Evolutionary conservation across 495 filamentous ascomycete genomes (phyloP).

Genomic region (Xylaria palmicola): DNA sequence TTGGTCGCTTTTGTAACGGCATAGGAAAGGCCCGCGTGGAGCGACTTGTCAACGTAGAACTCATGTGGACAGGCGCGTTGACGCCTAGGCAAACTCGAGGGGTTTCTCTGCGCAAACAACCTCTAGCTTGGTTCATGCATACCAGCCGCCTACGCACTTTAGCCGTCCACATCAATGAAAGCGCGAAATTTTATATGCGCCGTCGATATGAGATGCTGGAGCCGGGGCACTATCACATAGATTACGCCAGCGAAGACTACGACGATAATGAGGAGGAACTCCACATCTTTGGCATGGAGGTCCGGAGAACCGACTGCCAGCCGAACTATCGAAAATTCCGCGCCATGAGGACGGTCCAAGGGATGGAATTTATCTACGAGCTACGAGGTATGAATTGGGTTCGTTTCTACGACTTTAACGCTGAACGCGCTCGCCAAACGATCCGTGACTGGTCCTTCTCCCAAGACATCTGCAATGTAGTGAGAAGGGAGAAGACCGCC

Average conservation of each 20-base stretch:
- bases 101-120: conserved; percentile 26
- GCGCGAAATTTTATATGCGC: conserved; percentile 15
- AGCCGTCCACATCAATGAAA: conserved; percentile 38
- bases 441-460: conserved; percentile 37
- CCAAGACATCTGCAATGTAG: conserved; percentile 32
- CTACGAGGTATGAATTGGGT: conserved; percentile 40
- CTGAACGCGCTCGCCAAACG: not conserved
- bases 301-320: conserved; percentile 28
- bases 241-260: not conserved
- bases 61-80: conserved; percentile 31
- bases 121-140: conserved; percentile 28
- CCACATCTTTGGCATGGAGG: conserved; percentile 19
- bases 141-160: conserved; percentile 34
- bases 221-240: not conserved
- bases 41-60: conserved; percentile 38
- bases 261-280: not conserved
- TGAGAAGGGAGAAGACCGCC: conserved; percentile 16
- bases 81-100: conserved; percentile 10
- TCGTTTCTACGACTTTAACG: conserved; percentile 33
- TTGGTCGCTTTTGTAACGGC: conserved; percentile 37
- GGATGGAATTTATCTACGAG: conserved; percentile 37
- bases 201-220: conserved; percentile 27
- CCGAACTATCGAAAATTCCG: conserved; percentile 33
- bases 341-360: conserved; percentile 35
- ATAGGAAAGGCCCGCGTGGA: conserved; percentile 31